A percentile compares a stretch with the other conserved stretches of the same genome.
These are phyloP conservation scores for Cystobasidium ongulense DNA, from an alignment of 768 basidiomycete species.

Conservation along the genomic window DNA sequence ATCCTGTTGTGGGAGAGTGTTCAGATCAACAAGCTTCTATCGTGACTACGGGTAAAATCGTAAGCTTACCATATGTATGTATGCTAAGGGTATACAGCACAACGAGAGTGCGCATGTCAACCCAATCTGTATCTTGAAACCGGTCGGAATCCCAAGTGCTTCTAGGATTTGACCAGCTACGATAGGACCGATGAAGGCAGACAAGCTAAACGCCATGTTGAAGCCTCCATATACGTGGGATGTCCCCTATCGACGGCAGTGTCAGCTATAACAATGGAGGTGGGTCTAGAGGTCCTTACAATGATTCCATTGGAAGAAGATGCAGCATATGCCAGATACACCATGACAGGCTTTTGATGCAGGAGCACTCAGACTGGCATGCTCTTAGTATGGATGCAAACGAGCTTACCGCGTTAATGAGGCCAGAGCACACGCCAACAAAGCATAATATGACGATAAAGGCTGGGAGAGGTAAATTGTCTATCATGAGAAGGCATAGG, in stretches of 20 bases:
- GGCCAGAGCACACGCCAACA: slow-evolving; percentile 16
- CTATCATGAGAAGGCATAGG: slow-evolving; percentile 25
- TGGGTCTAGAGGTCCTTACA: neutral
- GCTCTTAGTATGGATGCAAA: neutral
- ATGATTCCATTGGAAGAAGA: slow-evolving; percentile 1
- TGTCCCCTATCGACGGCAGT: neutral
- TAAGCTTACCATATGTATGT: slow-evolving; percentile 16
- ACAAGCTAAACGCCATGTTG: slow-evolving; percentile 22
- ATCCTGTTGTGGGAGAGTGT: neutral
- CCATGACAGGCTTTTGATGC: slow-evolving; percentile 19
- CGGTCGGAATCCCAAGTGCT: slow-evolving; percentile 1
- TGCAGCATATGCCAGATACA: slow-evolving; percentile 15
- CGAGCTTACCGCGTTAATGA: slow-evolving; percentile 9
- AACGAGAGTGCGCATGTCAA: neutral
- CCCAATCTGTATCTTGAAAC: slow-evolving; percentile 22
- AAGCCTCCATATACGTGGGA: slow-evolving; percentile 23
- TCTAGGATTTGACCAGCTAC: slow-evolving; percentile 23
- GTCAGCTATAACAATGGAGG: neutral
- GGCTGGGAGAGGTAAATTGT: slow-evolving; percentile 9
- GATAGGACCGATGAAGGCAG: slow-evolving; percentile 24
- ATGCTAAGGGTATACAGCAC: slow-evolving; percentile 16
- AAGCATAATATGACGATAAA: slow-evolving; percentile 11
- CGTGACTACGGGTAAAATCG: neutral
- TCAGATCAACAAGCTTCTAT: neutral
- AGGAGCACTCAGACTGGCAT: neutral